Evolutionary conservation across 192 early-diverging fungal genomes (phyloP), one percentile per base, ranked within the genome.

Genomic region (Gaertneriomyces sp.): DNA sequence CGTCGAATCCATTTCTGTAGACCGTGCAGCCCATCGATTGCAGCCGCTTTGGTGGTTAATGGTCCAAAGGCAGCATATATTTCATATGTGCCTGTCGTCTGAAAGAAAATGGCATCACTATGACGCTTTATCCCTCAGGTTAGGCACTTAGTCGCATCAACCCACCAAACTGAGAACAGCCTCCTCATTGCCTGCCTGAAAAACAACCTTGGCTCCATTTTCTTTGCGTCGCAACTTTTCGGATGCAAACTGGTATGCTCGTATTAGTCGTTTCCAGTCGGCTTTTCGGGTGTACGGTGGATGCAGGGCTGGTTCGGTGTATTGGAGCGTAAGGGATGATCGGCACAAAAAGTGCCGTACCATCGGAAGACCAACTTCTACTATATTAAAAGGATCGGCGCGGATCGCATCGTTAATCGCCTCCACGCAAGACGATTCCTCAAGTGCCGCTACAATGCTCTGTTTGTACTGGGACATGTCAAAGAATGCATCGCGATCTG

Each of bases 401-500:
- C 46, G 4, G 44, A 79, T 41, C 14, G 70, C 68, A 10, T 69
- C 60, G n/a, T 73, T 68, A 8, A 78, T 68, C 12, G 25, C 68
- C 19, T 74, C 76, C 6, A 77, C 65, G 25, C 19, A 39, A 10
- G 51, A 64, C 4, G 16, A 49, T n/a, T 12, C 50, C 42, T 68
- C 53, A 53, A 66, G 40, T 12, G 20, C 45, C 49, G 70, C 7
- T 6, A 10, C 46, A 58, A 55, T 45, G 51, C 45, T 10, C 64
- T 71, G 60, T 45, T 89, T 90, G 59, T 82, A 90, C 60, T 81
- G 82, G 12, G 85, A 81, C 79, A 93, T 78, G 3, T 88, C 83
- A 59, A 87, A 89, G 67, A 98, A 98, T 33, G 86, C 87, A 63
- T 94, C 90, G 73, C 88, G 87, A 61, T 92, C 88, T 2, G 89